Base-by-base conservation (phyloP, 148 eudicot species). In the Linanthus parryae region DNA sequence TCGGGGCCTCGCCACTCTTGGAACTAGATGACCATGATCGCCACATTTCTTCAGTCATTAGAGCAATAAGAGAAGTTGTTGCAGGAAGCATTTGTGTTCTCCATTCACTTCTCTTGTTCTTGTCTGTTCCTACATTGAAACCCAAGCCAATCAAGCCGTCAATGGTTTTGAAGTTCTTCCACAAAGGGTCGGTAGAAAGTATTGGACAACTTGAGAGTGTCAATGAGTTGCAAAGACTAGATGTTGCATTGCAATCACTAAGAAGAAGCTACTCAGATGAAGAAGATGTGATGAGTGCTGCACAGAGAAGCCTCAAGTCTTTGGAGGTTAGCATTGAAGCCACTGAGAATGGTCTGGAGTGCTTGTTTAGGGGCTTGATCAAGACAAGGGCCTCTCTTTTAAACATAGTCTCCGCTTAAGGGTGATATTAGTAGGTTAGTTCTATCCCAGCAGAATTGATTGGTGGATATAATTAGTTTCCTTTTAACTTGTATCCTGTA, bases 301-400 rank as follows among this genome's bases (percentile, higher is more conserved):
- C 65, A 8, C 57, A 64, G n/a, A 61, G 20, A 23, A 68, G 52
- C 18, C 52, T 82, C 7, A 49, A 75, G 49, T 68, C 36, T 21
- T 54, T 75, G 24, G 83, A 77, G 38, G 40, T 16, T 15, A 51
- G 54, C 15, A 56, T 71, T 18, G 73, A 63, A 56, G 74, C 18
- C 14, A 23, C 71, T 23, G 80, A 82, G 54, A 58, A 67, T 51
- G 68, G 59, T 16, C 47, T 76, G 34, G 81, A 68, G 45, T 29
- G 52, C 46, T 43, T 82, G 64, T 76, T 67, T 63, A 82, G 79
- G 66, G 58, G 58, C 52, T 44, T 79, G 34, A 68, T 79, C 25
- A 64, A 61, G 55, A 41, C 66, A 15, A 65, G 82, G 36, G 81
- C 63, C 3, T 72, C 79, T 27, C 77, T 82, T 24, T 57, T 79